Evolutionary conservation across 139 green algal genomes (phyloP).

Genomic region (Haematococcus sp.): DNA sequence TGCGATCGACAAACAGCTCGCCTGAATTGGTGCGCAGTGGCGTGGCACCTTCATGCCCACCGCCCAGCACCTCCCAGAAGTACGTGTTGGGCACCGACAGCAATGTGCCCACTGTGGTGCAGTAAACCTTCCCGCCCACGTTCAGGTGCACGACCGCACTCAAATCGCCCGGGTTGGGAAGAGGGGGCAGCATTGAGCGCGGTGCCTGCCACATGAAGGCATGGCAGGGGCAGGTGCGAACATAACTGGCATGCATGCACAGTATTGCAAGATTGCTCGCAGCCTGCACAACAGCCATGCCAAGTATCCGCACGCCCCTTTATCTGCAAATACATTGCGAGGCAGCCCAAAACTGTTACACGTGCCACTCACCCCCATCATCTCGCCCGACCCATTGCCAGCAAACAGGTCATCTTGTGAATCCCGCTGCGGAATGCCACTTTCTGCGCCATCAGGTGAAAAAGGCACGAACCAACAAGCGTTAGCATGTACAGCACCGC

Average conservation of each 20-base stretch:
- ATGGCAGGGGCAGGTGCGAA: too few species aligned
- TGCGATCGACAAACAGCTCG: constrained; percentile 35
- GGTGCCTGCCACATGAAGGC: too few species aligned
- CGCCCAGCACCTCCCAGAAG: constrained; percentile 26
- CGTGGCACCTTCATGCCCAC: background rate
- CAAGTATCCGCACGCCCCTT: too few species aligned
- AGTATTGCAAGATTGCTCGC: background rate
- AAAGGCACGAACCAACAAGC: background rate
- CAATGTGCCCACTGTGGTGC: constrained; percentile 25
- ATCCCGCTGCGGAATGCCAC: background rate
- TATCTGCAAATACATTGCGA: too few species aligned
- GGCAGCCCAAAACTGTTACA: too few species aligned
- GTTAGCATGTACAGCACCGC: background rate
- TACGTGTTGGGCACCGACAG: constrained; percentile 16
- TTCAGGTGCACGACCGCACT: constrained; percentile 11
- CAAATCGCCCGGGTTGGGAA: constrained; percentile 1
- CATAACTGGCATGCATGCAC: too few species aligned
- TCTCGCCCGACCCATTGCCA: background rate
- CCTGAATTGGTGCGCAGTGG: constrained; percentile 13
- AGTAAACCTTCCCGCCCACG: constrained; percentile 24
- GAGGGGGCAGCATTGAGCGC: background rate
- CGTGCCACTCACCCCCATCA: background rate
- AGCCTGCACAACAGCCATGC: background rate
- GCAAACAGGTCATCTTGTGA: background rate
- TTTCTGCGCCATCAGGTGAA: background rate